Evolutionary conservation across 352 stramenopile genomes (phyloP), one percentile per base, ranked within the genome.

Genomic region (Achlya hypogyna): DNA sequence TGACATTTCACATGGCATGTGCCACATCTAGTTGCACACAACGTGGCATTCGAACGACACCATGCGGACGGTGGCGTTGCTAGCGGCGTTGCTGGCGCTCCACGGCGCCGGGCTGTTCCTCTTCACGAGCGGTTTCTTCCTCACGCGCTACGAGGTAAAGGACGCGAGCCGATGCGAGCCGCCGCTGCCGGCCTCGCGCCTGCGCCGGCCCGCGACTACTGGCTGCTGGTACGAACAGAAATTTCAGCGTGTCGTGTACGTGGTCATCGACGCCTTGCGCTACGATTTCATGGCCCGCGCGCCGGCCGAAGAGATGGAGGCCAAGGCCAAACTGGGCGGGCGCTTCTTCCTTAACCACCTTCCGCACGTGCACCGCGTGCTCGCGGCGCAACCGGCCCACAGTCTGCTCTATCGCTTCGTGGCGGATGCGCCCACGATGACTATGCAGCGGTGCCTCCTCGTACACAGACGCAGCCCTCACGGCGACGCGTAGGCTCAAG

Each of bases 361-460:
- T 23, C 78, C 84, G 3, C 72, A 92, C 53, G 71, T 97, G n/a
- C 87, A 83, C 56, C 74, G 82, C 9, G 79, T 87, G 10, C 66
- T 96, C 32, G 45, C 65, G 51, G 58, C 63, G 9, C 68, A 82
- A 42, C 82, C 84, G 38, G 62, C 72, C 4, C 71, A 93, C 52
- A 82, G 84, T 8, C 69, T 93, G 59, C 74, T 99, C 43, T 82
- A 96, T 52, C 88, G 95, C 67, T 99, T 99, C 66, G 87, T 98
- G 20, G 96, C 96, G 0, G 97, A 99, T 74, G 93, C 96, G 58
- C 97, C 97, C 9, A 99, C 97, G n/a, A 97, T 98, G 60, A 99
- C 97, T 4, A 98, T 98, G 89, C 96, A 99, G 75, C 82, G 97
- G 4, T 67, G 20, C 12, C 5, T 23, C 4, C 38, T 32, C 52